A percentile compares a stretch with the other conserved stretches of the same genome.
Evolutionary conservation across 192 early-diverging fungal species (phyloP).

Genomic region (Chytriomyces hyalinus): DNA sequence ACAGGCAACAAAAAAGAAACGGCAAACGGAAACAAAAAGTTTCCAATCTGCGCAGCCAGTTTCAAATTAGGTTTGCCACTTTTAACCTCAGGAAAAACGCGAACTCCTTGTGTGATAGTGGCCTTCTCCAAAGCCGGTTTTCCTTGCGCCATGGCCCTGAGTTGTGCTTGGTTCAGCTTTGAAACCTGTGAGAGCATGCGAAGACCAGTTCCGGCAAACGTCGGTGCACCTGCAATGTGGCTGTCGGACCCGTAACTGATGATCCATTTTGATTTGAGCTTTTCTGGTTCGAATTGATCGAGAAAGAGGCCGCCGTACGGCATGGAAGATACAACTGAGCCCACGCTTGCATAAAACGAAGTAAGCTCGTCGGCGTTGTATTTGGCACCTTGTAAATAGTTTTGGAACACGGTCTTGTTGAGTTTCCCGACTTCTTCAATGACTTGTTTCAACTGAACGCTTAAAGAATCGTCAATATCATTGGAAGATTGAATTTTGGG

Average conservation of each 20-base stretch:
- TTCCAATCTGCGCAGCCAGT: conserved; percentile 61
- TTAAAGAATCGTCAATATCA: conserved; percentile 5
- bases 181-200: conserved; percentile 55
- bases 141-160: conserved; percentile 38
- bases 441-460: background rate
- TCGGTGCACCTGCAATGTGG: conserved; percentile 46
- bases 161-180: conserved; percentile 44
- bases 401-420: conserved; percentile 53
- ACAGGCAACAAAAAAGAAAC: conserved; percentile 71
- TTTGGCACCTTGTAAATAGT: conserved; percentile 36
- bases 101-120: conserved; percentile 68
- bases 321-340: conserved; percentile 44
- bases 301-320: conserved; percentile 62
- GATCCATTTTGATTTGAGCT: conserved; percentile 40
- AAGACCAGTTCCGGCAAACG: conserved; percentile 57
- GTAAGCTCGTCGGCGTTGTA: conserved; percentile 22
- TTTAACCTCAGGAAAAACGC: conserved; percentile 63
- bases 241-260: conserved; percentile 49
- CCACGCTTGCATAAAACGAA: conserved; percentile 23
- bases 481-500: background rate
- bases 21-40: conserved; percentile 73
- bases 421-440: conserved; percentile 47
- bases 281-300: conserved; percentile 49
- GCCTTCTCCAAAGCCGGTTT: conserved; percentile 31
- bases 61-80: conserved; percentile 50